Evolutionary conservation across 768 basidiomycete species (phyloP).

Genomic region (Phanerochaete sordida): DNA sequence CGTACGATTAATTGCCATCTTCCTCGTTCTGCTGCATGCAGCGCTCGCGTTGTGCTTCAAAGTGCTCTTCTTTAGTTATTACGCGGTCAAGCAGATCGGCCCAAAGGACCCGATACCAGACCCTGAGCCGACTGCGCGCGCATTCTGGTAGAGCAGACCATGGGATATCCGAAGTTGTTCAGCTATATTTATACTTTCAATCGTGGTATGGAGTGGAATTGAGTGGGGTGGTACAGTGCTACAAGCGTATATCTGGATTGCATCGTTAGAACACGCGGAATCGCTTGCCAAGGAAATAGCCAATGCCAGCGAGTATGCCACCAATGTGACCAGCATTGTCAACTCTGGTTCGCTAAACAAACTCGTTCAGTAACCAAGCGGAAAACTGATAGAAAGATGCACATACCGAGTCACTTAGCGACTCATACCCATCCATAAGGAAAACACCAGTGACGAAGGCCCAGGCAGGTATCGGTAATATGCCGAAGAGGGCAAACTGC

Average conservation of each 20-base stretch:
- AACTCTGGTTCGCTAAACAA: conserved; percentile 42
- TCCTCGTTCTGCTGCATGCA: conserved; percentile 72
- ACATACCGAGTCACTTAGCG: background rate
- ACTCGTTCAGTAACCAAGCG: background rate
- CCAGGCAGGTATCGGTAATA: conserved; percentile 82
- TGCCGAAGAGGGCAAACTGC: conserved; percentile 68
- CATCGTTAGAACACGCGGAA: conserved; percentile 18
- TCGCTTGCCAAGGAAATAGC: conserved; percentile 37
- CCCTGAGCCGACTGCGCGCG: background rate
- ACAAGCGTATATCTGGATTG: background rate
- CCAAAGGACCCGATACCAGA: conserved; percentile 24
- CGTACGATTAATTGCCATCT: conserved; percentile 76
- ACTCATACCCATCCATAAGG: conserved; percentile 43
- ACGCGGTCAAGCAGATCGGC: conserved; percentile 39
- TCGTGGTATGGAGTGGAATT: background rate
- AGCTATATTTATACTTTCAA: background rate
- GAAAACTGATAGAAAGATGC: background rate
- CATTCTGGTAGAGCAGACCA: background rate
- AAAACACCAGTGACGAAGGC: conserved; percentile 65
- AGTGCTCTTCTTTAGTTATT: conserved; percentile 67
- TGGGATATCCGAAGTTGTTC: background rate
- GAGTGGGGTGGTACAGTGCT: background rate
- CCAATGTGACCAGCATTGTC: conserved; percentile 71
- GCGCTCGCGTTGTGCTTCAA: conserved; percentile 85
- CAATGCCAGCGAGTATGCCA: conserved; percentile 58